These are phyloP conservation scores for Candida michaelii DNA, from an alignment of 805 yeast species.

Conservation along the genomic window DNA sequence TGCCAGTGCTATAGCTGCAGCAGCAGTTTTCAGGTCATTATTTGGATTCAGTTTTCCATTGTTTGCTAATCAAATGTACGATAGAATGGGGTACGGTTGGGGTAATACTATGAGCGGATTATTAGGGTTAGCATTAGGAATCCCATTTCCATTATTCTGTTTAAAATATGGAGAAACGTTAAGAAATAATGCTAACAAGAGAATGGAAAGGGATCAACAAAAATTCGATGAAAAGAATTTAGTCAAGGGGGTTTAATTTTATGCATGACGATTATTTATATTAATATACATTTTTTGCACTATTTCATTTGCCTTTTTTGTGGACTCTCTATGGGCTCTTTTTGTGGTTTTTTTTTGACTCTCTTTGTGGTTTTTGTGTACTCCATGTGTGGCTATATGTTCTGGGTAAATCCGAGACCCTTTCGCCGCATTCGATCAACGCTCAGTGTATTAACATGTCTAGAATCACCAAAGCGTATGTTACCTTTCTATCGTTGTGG, in stretches of 20 bases:
- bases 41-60: slow-evolving; percentile 41
- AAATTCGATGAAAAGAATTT: slow-evolving; percentile 11
- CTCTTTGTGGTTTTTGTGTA: too few species aligned
- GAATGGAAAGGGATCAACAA: slow-evolving; percentile 47
- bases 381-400: too few species aligned
- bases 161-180: slow-evolving; percentile 36
- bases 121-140: slow-evolving; percentile 32
- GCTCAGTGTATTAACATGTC: background rate
- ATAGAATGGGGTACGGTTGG: slow-evolving; percentile 37
- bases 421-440: background rate
- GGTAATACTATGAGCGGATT: slow-evolving; percentile 41
- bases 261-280: background rate
- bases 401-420: too few species aligned
- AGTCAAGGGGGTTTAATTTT: slow-evolving; percentile 1
- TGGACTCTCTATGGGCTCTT: too few species aligned
- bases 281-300: background rate
- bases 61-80: slow-evolving; percentile 38
- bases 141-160: slow-evolving; percentile 40
- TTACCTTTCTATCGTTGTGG: background rate
- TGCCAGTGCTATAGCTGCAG: slow-evolving; percentile 42
- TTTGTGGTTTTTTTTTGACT: too few species aligned
- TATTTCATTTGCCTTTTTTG: too few species aligned
- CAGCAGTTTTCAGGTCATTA: slow-evolving; percentile 39
- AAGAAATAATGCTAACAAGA: slow-evolving; percentile 48
- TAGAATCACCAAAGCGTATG: slow-evolving; percentile 7